Conservation (phyloP, 345 rosid species). For the Euclidium syriacum region DNA sequence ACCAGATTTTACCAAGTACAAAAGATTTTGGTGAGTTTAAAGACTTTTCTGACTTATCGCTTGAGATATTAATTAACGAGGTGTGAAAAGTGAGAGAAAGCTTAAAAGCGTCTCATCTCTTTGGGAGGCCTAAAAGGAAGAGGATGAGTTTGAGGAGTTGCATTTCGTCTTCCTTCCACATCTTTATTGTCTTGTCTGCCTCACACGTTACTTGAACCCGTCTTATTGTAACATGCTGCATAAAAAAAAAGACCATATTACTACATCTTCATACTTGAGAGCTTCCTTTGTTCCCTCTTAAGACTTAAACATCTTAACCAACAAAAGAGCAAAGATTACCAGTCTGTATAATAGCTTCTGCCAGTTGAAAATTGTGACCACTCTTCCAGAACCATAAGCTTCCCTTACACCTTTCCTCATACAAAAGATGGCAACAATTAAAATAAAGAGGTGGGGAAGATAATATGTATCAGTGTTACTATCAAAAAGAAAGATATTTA, state of each 20-base stretch:
- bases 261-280: background rate
- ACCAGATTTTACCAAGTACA: background rate
- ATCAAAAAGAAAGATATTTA: background rate
- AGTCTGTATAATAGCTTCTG: constrained; percentile 50
- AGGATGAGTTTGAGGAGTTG: constrained; percentile 90
- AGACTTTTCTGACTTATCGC: background rate
- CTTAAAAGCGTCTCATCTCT: constrained; percentile 69
- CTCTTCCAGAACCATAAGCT: constrained; percentile 94
- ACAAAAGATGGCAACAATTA: background rate
- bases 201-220: constrained; percentile 76
- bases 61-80: background rate
- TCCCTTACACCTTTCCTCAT: constrained; percentile 57
- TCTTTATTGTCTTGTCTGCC: constrained; percentile 85
- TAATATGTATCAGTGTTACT: background rate
- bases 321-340: background rate
- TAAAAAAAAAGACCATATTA: constrained; percentile 26
- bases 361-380: constrained; percentile 84
- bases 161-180: constrained; percentile 95
- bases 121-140: constrained; percentile 80
- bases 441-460: background rate
- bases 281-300: background rate
- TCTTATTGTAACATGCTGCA: constrained; percentile 60
- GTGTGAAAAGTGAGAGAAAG: background rate
- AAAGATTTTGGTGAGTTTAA: background rate
- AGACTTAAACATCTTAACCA: background rate